These are phyloP conservation scores for Phoenix dactylifera DNA, from an alignment of 176 grass and related monocot species.

Conservation along the genomic window DNA sequence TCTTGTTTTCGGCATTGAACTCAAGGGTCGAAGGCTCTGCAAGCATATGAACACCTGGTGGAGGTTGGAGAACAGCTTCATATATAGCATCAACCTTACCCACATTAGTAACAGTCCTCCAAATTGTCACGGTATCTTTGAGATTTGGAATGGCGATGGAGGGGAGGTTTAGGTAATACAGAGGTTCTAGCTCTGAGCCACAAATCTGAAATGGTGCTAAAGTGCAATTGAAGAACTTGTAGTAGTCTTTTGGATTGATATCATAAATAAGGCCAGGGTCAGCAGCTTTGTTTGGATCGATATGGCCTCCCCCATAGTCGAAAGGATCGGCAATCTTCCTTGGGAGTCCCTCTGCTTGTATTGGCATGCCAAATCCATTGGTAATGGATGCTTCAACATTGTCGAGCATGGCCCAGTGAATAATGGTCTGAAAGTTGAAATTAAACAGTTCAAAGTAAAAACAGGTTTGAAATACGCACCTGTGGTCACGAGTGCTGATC, in stretches of 20 bases:
- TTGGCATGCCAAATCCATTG: constrained; percentile 23
- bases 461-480: constrained; percentile 15
- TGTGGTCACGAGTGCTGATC: constrained; percentile 52
- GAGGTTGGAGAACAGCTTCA: constrained; percentile 23
- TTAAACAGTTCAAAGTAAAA: too few relatives aligned
- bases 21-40: constrained; percentile 19
- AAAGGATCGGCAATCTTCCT: constrained; percentile 56
- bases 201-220: constrained; percentile 10
- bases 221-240: constrained; percentile 32
- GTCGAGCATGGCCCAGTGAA: background rate
- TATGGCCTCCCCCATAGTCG: constrained; percentile 52
- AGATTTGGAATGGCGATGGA: constrained; percentile 52
- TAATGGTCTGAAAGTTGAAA: background rate
- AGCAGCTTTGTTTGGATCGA: constrained; percentile 27
- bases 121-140: constrained; percentile 11
- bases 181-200: background rate
- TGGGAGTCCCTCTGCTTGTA: constrained; percentile 35
- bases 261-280: constrained; percentile 59
- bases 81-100: constrained; percentile 29
- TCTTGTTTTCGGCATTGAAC: constrained; percentile 22
- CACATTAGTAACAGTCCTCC: constrained; percentile 48
- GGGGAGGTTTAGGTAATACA: constrained; percentile 38
- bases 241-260: constrained; percentile 39
- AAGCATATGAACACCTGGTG: constrained; percentile 15
- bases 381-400: constrained; percentile 31